phyloP scores from a whole-genome alignment of 495 filamentous ascomycete genomes.

The Staphylotrichum longicolle region DNA sequence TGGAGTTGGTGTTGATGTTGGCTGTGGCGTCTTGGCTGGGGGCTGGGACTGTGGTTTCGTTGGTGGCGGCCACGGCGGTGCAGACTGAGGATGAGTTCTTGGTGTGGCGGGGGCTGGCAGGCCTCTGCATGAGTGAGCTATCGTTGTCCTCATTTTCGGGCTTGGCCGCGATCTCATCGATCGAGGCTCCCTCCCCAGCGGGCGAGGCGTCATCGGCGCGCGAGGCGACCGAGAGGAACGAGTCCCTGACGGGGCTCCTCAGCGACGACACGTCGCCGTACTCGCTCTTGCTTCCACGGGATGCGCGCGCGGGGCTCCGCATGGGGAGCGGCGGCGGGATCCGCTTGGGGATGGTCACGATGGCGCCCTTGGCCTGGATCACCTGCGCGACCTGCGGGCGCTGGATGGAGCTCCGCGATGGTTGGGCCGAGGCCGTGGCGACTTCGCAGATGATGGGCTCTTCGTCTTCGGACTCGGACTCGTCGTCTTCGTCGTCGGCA shows the following conservation, averaged over 20 bases:
- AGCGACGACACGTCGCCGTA: constrained; percentile 33
- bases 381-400: constrained; percentile 43
- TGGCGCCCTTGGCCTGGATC: constrained; percentile 53
- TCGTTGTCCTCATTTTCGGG: constrained; percentile 7
- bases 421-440: constrained; percentile 47
- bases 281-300: constrained; percentile 41
- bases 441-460: constrained; percentile 54
- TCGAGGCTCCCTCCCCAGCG: constrained; percentile 19
- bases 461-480: constrained; percentile 44
- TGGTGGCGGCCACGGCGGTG: constrained; percentile 27
- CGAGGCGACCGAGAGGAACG: constrained; percentile 30
- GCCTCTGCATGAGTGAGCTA: constrained; percentile 1
- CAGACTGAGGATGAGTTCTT: constrained; percentile 37
- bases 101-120: constrained; percentile 25
- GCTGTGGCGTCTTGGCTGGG: too few species aligned
- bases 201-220: constrained; percentile 11
- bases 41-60: not conserved
- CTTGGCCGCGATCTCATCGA: constrained; percentile 17
- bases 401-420: constrained; percentile 52
- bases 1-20: not conserved
- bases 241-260: constrained; percentile 34
- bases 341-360: constrained; percentile 72
- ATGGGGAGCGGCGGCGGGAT: constrained; percentile 63
- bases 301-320: constrained; percentile 54
- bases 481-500: constrained; percentile 46